Evolutionary conservation across 306 rosid genomes (phyloP).

Genomic region (Trifolium pratense): DNA sequence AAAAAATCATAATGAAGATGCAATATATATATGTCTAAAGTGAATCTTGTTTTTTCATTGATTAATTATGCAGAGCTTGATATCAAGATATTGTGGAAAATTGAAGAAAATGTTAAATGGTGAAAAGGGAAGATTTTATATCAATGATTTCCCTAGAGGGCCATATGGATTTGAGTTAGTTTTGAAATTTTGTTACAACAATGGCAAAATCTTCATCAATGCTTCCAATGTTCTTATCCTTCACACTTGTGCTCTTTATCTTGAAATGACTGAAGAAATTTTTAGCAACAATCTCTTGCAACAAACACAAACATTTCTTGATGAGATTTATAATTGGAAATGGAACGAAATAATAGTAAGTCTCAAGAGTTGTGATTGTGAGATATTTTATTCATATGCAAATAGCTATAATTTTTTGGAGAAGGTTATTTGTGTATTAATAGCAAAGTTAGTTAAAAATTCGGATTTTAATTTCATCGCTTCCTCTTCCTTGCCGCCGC

Average conservation of each 20-base stretch:
- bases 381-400: conserved; percentile 44
- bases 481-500: conserved; percentile 48
- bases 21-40: neutral
- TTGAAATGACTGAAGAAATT: conserved; percentile 66
- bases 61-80: conserved; percentile 51
- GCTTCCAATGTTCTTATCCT: conserved; percentile 64
- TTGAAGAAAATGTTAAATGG: conserved; percentile 57
- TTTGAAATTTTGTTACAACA: conserved; percentile 69
- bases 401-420: conserved; percentile 63
- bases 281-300: conserved; percentile 58
- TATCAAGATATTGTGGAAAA: conserved; percentile 54
- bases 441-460: conserved; percentile 59
- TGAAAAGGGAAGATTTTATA: conserved; percentile 44
- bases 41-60: conserved; percentile 25
- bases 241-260: conserved; percentile 61
- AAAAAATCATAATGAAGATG: neutral
- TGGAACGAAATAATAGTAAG: conserved; percentile 61
- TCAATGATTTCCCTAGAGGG: conserved; percentile 74
- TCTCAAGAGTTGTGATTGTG: conserved; percentile 57
- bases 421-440: conserved; percentile 61
- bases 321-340: conserved; percentile 61
- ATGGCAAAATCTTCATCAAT: conserved; percentile 53
- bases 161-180: conserved; percentile 70
- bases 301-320: conserved; percentile 61
- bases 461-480: conserved; percentile 47